Conservation (phyloP, 1,139 yeast genomes). For the Nakaseomyces kungkrabaensis region DNA sequence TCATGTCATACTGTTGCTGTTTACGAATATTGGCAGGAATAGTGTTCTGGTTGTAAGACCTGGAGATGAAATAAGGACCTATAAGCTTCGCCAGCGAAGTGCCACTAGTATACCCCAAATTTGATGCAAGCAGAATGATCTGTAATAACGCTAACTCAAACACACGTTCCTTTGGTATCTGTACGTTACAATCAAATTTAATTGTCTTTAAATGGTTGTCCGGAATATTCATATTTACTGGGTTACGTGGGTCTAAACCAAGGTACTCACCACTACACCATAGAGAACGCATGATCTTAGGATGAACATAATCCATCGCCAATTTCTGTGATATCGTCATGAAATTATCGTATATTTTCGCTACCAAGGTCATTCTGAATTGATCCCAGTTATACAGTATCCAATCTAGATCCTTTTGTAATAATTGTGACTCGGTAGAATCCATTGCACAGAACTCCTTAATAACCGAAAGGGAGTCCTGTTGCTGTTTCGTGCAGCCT, state of each 20-base stretch:
- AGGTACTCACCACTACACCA: constrained; percentile 28
- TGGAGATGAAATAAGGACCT: constrained; percentile 28
- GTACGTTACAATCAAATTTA: constrained; percentile 15
- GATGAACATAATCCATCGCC: constrained; percentile 27
- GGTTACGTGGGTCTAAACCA: constrained; percentile 19
- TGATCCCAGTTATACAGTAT: constrained; percentile 18
- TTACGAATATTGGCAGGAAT: constrained; percentile 24
- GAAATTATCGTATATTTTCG: constrained; percentile 27
- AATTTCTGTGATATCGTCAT: constrained; percentile 28
- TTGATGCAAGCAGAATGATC: constrained; percentile 20
- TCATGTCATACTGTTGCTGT: constrained; percentile 18
- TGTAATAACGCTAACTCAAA: constrained; percentile 24
- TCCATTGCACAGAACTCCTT: constrained; percentile 18
- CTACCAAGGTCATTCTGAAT: constrained; percentile 22
- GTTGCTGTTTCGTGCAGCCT: constrained; percentile 21
- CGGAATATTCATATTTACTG: constrained; percentile 12
- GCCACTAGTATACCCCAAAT: constrained; percentile 24
- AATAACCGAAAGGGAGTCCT: constrained; percentile 17
- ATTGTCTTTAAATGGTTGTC: constrained; percentile 19
- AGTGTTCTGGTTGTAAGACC: constrained; percentile 28
- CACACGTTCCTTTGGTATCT: constrained; percentile 20
- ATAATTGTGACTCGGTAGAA: constrained; percentile 19
- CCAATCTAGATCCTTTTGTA: constrained; percentile 24
- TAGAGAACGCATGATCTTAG: constrained; percentile 25
- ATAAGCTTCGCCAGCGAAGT: constrained; percentile 23